A percentile compares a stretch with the other conserved stretches of the same genome.
phyloP scores from a whole-genome alignment of 805 yeast genomes.

The Cyberlindnera samutprakarnensis region DNA sequence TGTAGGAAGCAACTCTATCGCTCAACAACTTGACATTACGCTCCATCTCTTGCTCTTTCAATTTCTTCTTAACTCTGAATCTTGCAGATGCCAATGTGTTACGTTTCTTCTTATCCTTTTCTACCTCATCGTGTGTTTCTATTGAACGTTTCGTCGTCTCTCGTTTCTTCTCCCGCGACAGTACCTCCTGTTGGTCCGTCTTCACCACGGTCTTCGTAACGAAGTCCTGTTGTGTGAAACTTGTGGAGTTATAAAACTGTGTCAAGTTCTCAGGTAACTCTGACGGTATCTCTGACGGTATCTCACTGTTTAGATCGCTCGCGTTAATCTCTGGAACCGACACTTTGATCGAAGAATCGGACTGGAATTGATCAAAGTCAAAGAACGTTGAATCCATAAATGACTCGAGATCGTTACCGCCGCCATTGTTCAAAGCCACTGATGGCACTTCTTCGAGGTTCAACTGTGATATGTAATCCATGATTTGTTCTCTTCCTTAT shows the following conservation, averaged over 20 bases:
- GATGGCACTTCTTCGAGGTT: conserved; percentile 9
- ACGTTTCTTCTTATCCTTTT: conserved; percentile 38
- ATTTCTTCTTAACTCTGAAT: conserved; percentile 54
- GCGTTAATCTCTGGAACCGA: neutral
- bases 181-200: neutral
- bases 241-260: neutral
- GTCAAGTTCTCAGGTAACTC: neutral
- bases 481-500: no score
- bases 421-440: conserved; percentile 1
- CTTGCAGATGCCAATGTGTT: conserved; percentile 63
- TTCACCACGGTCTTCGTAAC: neutral
- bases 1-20: conserved; percentile 37
- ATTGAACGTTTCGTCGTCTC: no score
- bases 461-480: conserved; percentile 13
- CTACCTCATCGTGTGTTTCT: neutral
- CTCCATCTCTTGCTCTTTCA: conserved; percentile 54
- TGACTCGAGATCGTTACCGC: conserved; percentile 10
- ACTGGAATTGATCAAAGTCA: conserved; percentile 19
- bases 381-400: conserved; percentile 18
- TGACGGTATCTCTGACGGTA: conserved; percentile 3
- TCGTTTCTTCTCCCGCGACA: no score
- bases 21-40: conserved; percentile 34
- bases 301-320: neutral
- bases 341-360: conserved; percentile 7
- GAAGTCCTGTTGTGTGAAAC: neutral